Base-by-base conservation (phyloP, 2,329 filamentous ascomycete genomes). In the Cladosporium cucumerinum region DNA sequence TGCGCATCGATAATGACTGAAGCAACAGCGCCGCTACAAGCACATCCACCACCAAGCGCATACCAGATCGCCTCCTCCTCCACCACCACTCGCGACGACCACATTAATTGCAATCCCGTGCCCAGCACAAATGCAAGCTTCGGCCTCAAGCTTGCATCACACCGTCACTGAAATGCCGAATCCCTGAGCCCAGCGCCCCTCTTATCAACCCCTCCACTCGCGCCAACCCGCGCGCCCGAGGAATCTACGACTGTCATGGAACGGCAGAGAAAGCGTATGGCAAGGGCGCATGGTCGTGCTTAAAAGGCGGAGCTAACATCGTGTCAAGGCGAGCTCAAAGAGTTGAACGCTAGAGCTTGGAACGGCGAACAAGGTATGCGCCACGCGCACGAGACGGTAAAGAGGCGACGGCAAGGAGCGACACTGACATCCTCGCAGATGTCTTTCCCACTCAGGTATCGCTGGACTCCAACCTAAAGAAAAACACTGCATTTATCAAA, bases 401-500 rank as follows among this genome's bases (percentile, higher is more conserved):
- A 30, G 21, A 25, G 61, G 18, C 64, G 30, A 21, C 65, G 67
- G 73, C 57, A 75, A 63, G 16, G 70, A 67, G 55, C 34, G 63
- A 21, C 10, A 48, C 63, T 67, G 23, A 64, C 12, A 36, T 34
- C n/a, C 34, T 60, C 54, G 36, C 70, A 96, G 93, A 91, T 82
- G 81, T 96, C 68, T 92, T 96, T 74, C 80, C 86, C 62, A 88
- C 95, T 71, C 88, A 87, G 77, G 85, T 86, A 74, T 90, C 91
- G 32, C 89, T 98, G 74, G 94, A 98, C 78, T 97, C 94, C 61
- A 95, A 93, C 60, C 84, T 98, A 78, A 97, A 97, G 82, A 98
- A 97, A 83, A 98, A 98, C 74, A 98, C 94, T 4, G 93, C 93
- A 70, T 97, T 98, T 78, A 98, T 98, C 76, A 97, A 97, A 80